Conservation (phyloP, 2,329 filamentous ascomycete species). For the Tolypocladium capitatum region DNA sequence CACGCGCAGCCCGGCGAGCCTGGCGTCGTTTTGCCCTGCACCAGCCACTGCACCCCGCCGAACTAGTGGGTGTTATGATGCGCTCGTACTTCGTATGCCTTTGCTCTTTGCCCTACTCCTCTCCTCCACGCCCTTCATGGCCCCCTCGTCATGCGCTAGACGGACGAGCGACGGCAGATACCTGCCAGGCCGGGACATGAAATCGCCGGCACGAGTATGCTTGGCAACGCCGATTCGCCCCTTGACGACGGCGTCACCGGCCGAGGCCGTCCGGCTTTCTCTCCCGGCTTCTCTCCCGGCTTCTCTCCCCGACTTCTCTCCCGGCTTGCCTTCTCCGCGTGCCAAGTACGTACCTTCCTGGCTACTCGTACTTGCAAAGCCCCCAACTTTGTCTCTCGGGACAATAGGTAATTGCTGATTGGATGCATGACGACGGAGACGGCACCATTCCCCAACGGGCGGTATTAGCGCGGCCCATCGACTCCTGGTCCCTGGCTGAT, state of each 20-base stretch:
- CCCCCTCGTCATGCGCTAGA: neutral
- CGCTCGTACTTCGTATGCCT: too few species aligned
- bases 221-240: neutral
- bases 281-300: neutral
- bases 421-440: neutral
- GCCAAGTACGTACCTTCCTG: neutral
- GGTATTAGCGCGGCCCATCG: too few species aligned
- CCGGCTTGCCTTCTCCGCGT: too few species aligned
- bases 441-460: too few species aligned
- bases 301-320: neutral
- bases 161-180: neutral
- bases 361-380: too few species aligned
- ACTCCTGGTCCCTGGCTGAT: neutral
- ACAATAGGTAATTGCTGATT: too few species aligned
- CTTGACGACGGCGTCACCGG: neutral
- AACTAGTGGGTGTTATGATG: too few species aligned
- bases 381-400: too few species aligned
- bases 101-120: neutral
- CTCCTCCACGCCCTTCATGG: neutral
- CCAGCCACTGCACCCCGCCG: too few species aligned
- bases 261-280: neutral
- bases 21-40: neutral
- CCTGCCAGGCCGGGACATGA: neutral
- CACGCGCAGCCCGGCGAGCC: too few species aligned
- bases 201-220: neutral